phyloP scores from a whole-genome alignment of 2,329 filamentous ascomycete species.

The Didymella keratinophila region DNA sequence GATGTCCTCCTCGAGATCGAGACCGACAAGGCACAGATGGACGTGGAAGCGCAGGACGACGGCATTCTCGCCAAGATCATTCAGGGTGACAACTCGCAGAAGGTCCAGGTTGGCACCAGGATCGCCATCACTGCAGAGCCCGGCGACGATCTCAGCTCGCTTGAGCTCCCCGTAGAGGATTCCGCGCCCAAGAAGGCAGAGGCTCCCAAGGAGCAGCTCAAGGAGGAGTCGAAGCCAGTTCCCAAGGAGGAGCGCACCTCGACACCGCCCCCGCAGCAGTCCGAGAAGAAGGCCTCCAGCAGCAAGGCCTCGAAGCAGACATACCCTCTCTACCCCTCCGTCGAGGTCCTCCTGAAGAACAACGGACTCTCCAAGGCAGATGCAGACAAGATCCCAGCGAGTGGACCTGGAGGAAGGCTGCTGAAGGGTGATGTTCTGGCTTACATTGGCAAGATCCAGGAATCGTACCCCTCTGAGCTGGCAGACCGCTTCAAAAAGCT shows the following conservation, averaged over 20 bases:
- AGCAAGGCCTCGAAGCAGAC: slow-evolving; percentile 68
- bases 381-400: slow-evolving; percentile 81
- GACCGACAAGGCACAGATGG: slow-evolving; percentile 94
- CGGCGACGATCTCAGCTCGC: slow-evolving; percentile 76
- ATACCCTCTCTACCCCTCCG: slow-evolving; percentile 82
- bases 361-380: slow-evolving; percentile 79
- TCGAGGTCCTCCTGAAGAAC: slow-evolving; percentile 79
- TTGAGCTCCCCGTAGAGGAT: slow-evolving; percentile 79
- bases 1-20: slow-evolving; percentile 92
- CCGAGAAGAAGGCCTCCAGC: slow-evolving; percentile 39
- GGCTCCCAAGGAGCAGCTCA: slow-evolving; percentile 42
- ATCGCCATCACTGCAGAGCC: slow-evolving; percentile 85
- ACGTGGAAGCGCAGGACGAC: slow-evolving; percentile 91
- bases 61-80: slow-evolving; percentile 86
- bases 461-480: slow-evolving; percentile 74
- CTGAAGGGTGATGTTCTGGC: slow-evolving; percentile 96
- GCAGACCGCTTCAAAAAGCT: slow-evolving; percentile 77
- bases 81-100: slow-evolving; percentile 75
- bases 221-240: slow-evolving; percentile 33
- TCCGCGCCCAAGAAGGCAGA: slow-evolving; percentile 52
- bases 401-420: slow-evolving; percentile 85
- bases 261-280: slow-evolving; percentile 35
- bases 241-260: slow-evolving; percentile 49
- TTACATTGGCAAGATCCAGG: slow-evolving; percentile 79
- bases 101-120: slow-evolving; percentile 77